Evolutionary conservation across 2,329 filamentous ascomycete species (phyloP), one percentile per base, ranked within the genome.

Genomic region (Aspergillus fumigatus): DNA sequence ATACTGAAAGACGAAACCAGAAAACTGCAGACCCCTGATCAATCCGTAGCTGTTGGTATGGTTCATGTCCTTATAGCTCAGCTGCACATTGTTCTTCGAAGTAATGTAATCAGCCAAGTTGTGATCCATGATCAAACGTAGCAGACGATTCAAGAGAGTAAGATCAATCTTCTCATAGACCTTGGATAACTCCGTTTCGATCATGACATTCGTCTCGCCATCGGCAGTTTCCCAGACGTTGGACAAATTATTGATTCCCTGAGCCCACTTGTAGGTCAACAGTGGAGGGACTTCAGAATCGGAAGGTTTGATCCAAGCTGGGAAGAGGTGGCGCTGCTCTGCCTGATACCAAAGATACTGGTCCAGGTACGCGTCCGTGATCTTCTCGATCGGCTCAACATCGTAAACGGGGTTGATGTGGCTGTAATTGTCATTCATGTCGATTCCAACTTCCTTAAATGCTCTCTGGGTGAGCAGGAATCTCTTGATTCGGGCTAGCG

Each of bases 361-460:
- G 68, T 99, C 94, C 50, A 99, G 84, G 67, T 99, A 99, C 2
- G 94, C 95, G 75, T 99, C 94, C 41, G 93, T 99, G 66, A 99
- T 99, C 80, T 99, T 99, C 80, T 99, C 94, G 58, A 99, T 97
- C 0, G 94, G 94, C 76, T 99, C 95, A 58, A 99, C 94, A 65
- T 99, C 94, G 71, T 99, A 99, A 1, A 99, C 94, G 0, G 94
- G 95, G 70, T 99, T 99, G 80, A 99, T 99, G 19, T 91, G 93
- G 80, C 87, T 97, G 78, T 99, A 99, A 70, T 99, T 99, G 78
- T 99, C 94, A 73, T 99, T 99, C 94, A 99, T 99, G 71, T 99
- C 94, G 64, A 99, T 99, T 54, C 93, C 94, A 48, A 99, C 94
- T 76, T 99, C 94, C 77, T 99, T 99, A 83, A 99, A 99, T 1